Evolutionary conservation across 768 basidiomycete species (phyloP), one percentile per base, ranked within the genome.

Genomic region (Auriculariales sp.): DNA sequence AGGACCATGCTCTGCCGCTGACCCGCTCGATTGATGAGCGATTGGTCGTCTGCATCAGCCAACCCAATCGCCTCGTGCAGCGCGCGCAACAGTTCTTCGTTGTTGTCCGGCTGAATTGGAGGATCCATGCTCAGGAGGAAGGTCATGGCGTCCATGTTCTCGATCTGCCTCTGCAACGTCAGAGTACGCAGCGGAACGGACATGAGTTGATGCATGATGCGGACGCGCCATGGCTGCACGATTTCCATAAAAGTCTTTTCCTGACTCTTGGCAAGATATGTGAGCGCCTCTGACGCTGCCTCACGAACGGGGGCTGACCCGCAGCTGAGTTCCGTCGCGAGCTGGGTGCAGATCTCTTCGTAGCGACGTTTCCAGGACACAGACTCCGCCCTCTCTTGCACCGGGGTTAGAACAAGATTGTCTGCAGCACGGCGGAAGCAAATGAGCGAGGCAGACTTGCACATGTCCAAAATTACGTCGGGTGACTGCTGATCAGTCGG

Each of bases 161-260:
- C 95, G 51, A 98, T 95, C 63, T 98, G 95, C 58, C 90, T 89
- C 14, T 83, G 74, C 62, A 97, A 93, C 1, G 92, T 92, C 24
- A 99, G 73, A 0, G 95, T 95, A 48, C 95, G 75, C 17, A 99
- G 74, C 11, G 95, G 95, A 60, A 98, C 97, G n/a, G 86, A 88
- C 67, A 85, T 98, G 55, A 99, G 92, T 2, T 83, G 78, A 15
- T 78, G 77, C 32, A 98, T 71, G 67, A 98, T 81, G 28, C 90
- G 80, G 54, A 92, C 89, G 44, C 90, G 82, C 57, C 92, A 83
- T 14, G 78, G 85, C 62, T 75, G 68, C 45, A 99, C 70, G n/a
- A 98, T 70, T 36, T 92, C 89, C 35, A 78, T 71, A 24, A 85
- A 73, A 1, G 85, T 72, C 54, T 77, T 77, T 11, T 77, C 76